Base-by-base conservation (phyloP, 2,329 filamentous ascomycete species). In the Acarospora socialis region DNA sequence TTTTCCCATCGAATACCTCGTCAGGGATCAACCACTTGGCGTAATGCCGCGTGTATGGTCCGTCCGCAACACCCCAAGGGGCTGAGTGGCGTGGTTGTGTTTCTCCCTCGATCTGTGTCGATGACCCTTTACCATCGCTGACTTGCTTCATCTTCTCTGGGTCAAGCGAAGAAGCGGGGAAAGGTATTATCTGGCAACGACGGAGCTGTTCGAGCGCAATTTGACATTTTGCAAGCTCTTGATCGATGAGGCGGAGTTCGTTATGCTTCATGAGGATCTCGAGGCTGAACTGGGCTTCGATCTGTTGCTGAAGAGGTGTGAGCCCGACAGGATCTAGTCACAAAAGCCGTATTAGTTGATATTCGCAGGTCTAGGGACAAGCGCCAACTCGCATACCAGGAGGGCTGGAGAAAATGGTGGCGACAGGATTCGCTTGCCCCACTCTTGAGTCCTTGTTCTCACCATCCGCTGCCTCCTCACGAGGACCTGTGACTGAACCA, bases 211-310 rank as follows among this genome's bases (percentile, higher is more conserved):
- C 90, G 44, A 95, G 67, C 7, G 86, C 83, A 42, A 86, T 65
- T 60, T 95, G 86, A 51, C 86, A 94, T 61, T 94, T 95, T 43
- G 83, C 87, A 43, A 95, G 69, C 60, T 95, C 90, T 57, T 93
- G 84, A 51, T 95, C 83, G 54, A 95, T 93, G 44, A 93, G 66
- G 35, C 86, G 81, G 37, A 95, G 61, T 61, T 98, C 90, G 48
- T 90, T 76, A 57, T 98, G 90, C 65, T 94, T 95, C 52, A 92
- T 62, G 41, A 95, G 61, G 32, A 95, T 86, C 60, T 94, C 86
- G 43, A 90, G 71, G 48, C 84, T 81, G 54, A 95, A 78, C 56
- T 94, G 81, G 40, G 83, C 75, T 50, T 84, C 77, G 50, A 95
- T 79, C 21, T 70, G 68, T 45, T 86, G 76, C 50, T 73, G 73